Evolutionary conservation across 2,329 filamentous ascomycete species (phyloP), one percentile per base, ranked within the genome.

Genomic region (Ceratocystis variospora): DNA sequence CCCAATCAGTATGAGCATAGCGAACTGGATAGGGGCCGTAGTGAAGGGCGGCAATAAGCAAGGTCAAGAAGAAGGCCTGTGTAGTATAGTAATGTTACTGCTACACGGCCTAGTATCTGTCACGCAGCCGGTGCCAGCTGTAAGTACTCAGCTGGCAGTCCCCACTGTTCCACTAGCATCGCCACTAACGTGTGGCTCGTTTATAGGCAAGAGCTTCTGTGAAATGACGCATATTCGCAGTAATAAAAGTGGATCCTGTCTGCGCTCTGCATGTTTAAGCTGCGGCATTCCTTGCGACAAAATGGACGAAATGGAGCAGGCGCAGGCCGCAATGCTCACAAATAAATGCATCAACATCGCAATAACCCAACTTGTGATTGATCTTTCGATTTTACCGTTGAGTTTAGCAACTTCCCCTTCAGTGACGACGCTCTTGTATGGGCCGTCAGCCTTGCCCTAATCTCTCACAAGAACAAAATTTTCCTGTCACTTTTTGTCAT

Each of bases 201-300:
- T 59, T 59, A 17, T 75, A 15, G 50, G 46, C 46, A 53, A 50
- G 46, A 50, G 62, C 50, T 53, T 31, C 45, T 55, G n/a, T 33
- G 17, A 41, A 64, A 64, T 64, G 62, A 64, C 62, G 62, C 62
- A 64, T 46, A 37, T 22, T 53, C 19, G 28, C 22, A 22, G 62
- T 15, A 17, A 22, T 48, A 64, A 64, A 55, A 64, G 46, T 15
- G 62, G 62, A 46, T 41, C 10, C 25, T 5, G 10, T 31, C 19
- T 59, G 25, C 55, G 25, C 37, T 31, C 55, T 59, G 55, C 55
- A 37, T 59, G 55, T 19, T 59, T 59, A 59, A 59, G 55, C 33
- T 59, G 25, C 15, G 53, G 31, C 22, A 17, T 28, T 28, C 19
- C 15, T n/a, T 59, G 55, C 55, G 55, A 59, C 55, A 19, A 19